phyloP scores from a whole-genome alignment of 2,329 filamentous ascomycete species.

The Neopestalotiopsis clavispora region DNA sequence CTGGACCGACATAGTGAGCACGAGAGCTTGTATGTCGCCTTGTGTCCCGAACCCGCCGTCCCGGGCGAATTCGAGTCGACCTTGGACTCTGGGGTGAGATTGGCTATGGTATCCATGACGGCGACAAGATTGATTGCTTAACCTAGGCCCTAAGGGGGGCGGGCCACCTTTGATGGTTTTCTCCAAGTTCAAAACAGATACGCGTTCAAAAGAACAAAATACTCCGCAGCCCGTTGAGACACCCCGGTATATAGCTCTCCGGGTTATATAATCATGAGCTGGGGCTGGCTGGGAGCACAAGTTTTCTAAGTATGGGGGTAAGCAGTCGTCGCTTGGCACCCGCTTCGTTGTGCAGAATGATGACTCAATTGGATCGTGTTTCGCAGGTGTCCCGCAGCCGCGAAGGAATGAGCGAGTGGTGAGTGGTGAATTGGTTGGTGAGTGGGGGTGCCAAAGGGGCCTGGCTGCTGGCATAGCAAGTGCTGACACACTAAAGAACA shows the following conservation, averaged over 20 bases:
- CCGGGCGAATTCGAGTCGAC: conserved; percentile 1
- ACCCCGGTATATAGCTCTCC: not conserved
- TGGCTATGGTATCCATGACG: conserved; percentile 14
- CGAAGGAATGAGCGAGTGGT: not conserved
- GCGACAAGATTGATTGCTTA: not conserved
- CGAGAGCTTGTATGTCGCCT: conserved; percentile 36
- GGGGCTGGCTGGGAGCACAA: not conserved
- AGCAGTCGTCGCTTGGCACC: not conserved
- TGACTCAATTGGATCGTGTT: not conserved
- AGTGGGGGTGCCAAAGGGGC: not conserved
- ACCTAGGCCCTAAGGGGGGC: not conserved
- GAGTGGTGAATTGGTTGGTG: not conserved
- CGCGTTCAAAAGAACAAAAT: not conserved
- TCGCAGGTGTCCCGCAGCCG: not conserved
- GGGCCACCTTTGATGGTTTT: not conserved
- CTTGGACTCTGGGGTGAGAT: conserved; percentile 10
- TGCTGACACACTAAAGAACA: not conserved
- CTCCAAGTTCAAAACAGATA: not conserved
- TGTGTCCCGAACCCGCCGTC: conserved; percentile 1
- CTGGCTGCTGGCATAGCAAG: too few relatives aligned
- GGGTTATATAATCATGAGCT: conserved; percentile 3
- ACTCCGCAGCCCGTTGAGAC: not conserved
- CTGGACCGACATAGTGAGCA: conserved; percentile 68
- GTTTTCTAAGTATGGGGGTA: not conserved
- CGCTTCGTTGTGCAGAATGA: not conserved